These are phyloP conservation scores for Rosa rugosa DNA, from an alignment of 306 rosid species.

Conservation along the genomic window DNA sequence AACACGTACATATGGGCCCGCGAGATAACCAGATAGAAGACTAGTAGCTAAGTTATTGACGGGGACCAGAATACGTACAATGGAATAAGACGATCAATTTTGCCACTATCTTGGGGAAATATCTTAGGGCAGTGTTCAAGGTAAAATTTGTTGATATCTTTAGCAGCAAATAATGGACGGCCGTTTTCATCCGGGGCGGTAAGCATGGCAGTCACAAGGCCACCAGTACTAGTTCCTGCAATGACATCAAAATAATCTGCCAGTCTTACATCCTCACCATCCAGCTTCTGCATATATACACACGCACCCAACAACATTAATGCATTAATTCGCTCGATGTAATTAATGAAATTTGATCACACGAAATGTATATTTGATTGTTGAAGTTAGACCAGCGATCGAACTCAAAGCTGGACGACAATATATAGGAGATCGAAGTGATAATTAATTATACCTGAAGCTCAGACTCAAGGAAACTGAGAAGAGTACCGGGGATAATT, in stretches of 20 bases:
- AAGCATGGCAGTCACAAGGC: constrained; percentile 14
- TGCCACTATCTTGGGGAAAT: constrained; percentile 4
- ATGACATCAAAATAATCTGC: constrained; percentile 10
- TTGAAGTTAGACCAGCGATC: neutral
- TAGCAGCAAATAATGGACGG: neutral
- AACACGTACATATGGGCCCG: neutral
- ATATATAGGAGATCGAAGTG: neutral
- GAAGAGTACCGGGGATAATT: constrained; percentile 52
- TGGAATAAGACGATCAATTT: neutral
- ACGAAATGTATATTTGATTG: neutral
- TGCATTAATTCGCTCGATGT: neutral
- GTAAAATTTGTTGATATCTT: neutral
- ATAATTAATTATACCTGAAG: constrained; percentile 50
- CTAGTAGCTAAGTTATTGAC: neutral
- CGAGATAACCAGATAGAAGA: neutral
- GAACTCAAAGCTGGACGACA: neutral
- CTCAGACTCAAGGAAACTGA: constrained; percentile 54
- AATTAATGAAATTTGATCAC: neutral
- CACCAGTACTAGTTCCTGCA: constrained; percentile 10
- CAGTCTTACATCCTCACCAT: constrained; percentile 12
- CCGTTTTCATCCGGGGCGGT: neutral
- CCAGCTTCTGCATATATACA: constrained; percentile 13
- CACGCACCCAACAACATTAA: neutral
- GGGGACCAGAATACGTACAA: neutral
- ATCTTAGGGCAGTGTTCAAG: neutral